Percentiles rank a stretch among this genome's conserved stretches.
These are phyloP conservation scores for Gnetum montanum DNA, from an alignment of 75 land plant species.

Conservation along the genomic window DNA sequence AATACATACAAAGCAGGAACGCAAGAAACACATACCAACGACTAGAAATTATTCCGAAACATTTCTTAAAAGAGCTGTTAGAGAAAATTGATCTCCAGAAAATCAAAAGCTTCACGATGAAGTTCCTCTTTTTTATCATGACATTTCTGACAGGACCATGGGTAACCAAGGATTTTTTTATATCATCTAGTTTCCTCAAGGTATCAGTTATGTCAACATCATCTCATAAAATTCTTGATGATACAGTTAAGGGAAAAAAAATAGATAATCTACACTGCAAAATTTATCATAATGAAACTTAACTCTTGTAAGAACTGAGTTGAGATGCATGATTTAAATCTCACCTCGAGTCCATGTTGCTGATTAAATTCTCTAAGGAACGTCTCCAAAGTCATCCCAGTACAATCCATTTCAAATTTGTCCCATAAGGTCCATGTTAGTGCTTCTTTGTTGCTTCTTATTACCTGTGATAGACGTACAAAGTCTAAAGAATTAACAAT, in stretches of 20 bases:
- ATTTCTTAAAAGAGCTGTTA: not conserved
- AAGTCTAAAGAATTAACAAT: too few species aligned
- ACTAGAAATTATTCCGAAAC: not conserved
- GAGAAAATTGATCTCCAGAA: not conserved
- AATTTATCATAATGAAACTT: not conserved
- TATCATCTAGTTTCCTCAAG: too few species aligned
- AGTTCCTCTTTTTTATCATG: too few species aligned
- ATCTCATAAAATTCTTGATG: too few species aligned
- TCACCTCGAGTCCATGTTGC: conserved; percentile 46
- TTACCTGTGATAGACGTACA: conserved; percentile 23
- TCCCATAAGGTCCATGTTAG: conserved; percentile 48
- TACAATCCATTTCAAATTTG: conserved; percentile 50
- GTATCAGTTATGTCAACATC: too few species aligned
- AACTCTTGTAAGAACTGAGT: too few species aligned
- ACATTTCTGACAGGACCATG: too few species aligned
- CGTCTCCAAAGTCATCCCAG: conserved; percentile 34
- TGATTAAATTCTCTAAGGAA: conserved; percentile 36
- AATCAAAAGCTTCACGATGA: not conserved
- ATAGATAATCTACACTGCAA: not conserved
- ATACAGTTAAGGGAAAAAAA: not conserved
- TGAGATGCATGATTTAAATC: too few species aligned
- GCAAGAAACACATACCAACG: too few species aligned
- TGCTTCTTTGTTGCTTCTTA: conserved; percentile 22
- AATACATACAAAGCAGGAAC: too few species aligned
- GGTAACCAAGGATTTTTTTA: too few species aligned